Evolutionary conservation across 1,284 basidiomycete species (phyloP).

Genomic region (Moesziomyces antarcticus): DNA sequence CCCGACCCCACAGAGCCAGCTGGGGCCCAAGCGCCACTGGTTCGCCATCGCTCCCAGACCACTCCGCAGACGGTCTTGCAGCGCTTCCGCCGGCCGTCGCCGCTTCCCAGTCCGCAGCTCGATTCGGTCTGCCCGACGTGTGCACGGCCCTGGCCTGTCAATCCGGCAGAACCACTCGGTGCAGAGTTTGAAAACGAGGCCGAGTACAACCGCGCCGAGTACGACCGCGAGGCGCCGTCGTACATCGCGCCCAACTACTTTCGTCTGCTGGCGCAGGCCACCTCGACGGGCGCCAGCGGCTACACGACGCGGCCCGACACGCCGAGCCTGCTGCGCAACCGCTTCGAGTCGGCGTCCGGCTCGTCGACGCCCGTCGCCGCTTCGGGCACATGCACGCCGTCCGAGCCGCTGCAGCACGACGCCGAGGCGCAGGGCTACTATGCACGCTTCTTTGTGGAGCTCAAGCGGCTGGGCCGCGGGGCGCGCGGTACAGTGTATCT

Average conservation of each 20-base stretch:
- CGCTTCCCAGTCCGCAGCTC: background rate
- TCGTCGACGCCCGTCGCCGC: constrained; percentile 19
- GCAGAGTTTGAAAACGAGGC: background rate
- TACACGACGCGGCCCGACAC: constrained; percentile 9
- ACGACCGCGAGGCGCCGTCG: constrained; percentile 17
- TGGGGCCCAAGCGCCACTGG: constrained; percentile 11
- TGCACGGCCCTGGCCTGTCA: constrained; percentile 30
- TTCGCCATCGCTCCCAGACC: constrained; percentile 12
- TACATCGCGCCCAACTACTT: constrained; percentile 60
- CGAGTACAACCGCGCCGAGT: constrained; percentile 7
- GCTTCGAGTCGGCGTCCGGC: constrained; percentile 27
- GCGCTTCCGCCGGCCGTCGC: constrained; percentile 5
- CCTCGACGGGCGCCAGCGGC: constrained; percentile 5
- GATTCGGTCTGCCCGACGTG: constrained; percentile 40
- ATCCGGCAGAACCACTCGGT: background rate
- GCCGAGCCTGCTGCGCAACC: constrained; percentile 12
- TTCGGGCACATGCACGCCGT: constrained; percentile 12
- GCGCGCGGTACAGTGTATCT: constrained; percentile 89
- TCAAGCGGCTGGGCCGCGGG: constrained; percentile 86
- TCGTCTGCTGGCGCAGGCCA: constrained; percentile 48
- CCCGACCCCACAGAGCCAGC: background rate
- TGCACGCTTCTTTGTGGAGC: constrained; percentile 84
- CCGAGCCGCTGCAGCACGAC: constrained; percentile 23
- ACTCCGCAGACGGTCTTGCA: constrained; percentile 12
- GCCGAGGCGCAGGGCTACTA: constrained; percentile 70